A percentile compares a stretch with the other conserved stretches of the same genome.
These are phyloP conservation scores for Nasturtium officinale DNA, from an alignment of 345 rosid genomes.

Conservation along the genomic window DNA sequence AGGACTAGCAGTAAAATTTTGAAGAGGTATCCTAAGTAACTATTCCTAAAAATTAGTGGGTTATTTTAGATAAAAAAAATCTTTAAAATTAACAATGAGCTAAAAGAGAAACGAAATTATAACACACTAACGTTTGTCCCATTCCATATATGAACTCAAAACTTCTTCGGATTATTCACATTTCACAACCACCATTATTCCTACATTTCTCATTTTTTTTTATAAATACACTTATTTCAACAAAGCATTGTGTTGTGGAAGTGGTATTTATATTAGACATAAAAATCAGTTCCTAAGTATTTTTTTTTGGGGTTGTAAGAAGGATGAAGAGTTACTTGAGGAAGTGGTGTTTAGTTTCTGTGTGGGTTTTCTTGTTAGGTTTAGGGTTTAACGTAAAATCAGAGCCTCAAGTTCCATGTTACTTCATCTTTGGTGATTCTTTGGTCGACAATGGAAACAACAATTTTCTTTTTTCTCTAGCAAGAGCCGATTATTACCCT, in stretches of 20 bases:
- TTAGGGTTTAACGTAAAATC: slow-evolving; percentile 38
- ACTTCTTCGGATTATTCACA: slow-evolving; percentile 29
- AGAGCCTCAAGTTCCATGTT: slow-evolving; percentile 75
- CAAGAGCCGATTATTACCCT: slow-evolving; percentile 74
- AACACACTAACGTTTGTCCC: slow-evolving; percentile 20
- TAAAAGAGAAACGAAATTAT: not conserved
- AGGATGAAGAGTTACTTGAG: slow-evolving; percentile 44
- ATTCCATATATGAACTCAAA: slow-evolving; percentile 45
- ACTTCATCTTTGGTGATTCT: slow-evolving; percentile 87
- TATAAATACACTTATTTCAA: slow-evolving; percentile 4
- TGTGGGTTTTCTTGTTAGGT: slow-evolving; percentile 29
- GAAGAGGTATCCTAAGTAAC: not conserved
- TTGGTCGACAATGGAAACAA: slow-evolving; percentile 94
- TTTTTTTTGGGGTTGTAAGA: not conserved
- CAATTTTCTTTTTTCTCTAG: slow-evolving; percentile 63
- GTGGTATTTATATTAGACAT: not conserved
- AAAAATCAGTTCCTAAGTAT: slow-evolving; percentile 11
- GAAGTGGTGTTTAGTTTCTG: slow-evolving; percentile 36
- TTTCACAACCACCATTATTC: slow-evolving; percentile 26
- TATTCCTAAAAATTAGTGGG: no score
- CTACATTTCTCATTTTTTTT: slow-evolving; percentile 4
- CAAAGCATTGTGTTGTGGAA: not conserved
- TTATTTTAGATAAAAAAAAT: no score
- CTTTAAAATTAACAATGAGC: not conserved
- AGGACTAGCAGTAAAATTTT: no score